Evolutionary conservation across 2,329 filamentous ascomycete genomes (phyloP).

Genomic region (Aspergillus aculeatinus): DNA sequence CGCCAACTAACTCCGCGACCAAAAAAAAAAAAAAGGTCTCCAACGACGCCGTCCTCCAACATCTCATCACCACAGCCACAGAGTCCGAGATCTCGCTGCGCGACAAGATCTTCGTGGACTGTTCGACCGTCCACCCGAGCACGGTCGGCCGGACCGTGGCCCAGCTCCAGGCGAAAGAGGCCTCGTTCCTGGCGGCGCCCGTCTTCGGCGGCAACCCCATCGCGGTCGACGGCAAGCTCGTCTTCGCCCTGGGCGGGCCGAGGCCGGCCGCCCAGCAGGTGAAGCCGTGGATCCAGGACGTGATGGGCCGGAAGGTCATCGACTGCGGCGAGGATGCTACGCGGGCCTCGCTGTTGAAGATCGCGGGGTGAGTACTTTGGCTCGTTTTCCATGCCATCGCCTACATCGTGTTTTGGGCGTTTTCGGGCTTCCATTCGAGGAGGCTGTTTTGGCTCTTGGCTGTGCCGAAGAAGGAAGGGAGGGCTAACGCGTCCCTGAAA

Average conservation of each 20-base stretch:
- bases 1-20: constrained; percentile 9
- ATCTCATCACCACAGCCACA: constrained; percentile 28
- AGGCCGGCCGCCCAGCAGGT: constrained; percentile 33
- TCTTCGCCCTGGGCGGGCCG: constrained; percentile 46
- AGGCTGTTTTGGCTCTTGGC: no score
- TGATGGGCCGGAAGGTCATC: constrained; percentile 46
- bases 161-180: constrained; percentile 35
- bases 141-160: constrained; percentile 48
- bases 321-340: constrained; percentile 46
- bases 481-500: background rate
- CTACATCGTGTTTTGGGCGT: no score
- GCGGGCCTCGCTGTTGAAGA: constrained; percentile 46
- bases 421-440: no score
- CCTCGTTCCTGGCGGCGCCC: constrained; percentile 42
- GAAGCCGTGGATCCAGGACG: constrained; percentile 44
- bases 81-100: constrained; percentile 43
- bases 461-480: background rate
- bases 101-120: constrained; percentile 81
- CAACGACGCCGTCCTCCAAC: constrained; percentile 42
- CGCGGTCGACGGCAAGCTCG: constrained; percentile 47
- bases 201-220: constrained; percentile 48
- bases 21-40: constrained; percentile 30
- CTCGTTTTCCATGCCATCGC: no score
- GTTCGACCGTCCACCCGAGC: constrained; percentile 80
- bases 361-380: constrained; percentile 35